A percentile compares a stretch with the other conserved stretches of the same genome.
phyloP scores from a whole-genome alignment of 495 filamentous ascomycete species.

The Cercophora scortea region DNA sequence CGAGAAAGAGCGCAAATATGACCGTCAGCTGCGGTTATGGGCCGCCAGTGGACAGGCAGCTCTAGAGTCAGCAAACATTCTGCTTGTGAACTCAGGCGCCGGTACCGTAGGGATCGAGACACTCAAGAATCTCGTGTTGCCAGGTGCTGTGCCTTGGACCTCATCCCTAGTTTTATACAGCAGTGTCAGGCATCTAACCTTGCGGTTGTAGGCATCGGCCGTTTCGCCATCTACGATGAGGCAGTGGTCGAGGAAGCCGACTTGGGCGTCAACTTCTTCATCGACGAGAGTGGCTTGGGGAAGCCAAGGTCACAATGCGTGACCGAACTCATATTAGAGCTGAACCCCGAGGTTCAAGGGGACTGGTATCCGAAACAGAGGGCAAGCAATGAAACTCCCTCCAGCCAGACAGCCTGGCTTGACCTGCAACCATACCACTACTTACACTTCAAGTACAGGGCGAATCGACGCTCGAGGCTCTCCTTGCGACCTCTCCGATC shows the following conservation, averaged over 20 bases:
- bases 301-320: slow-evolving; percentile 72
- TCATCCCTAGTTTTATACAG: too few species aligned
- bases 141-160: slow-evolving; percentile 37
- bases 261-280: slow-evolving; percentile 92
- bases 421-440: not conserved
- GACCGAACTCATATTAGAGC: slow-evolving; percentile 68
- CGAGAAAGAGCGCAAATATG: slow-evolving; percentile 90
- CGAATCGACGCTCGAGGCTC: slow-evolving; percentile 21
- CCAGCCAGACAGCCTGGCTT: slow-evolving; percentile 1
- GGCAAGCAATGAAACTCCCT: not conserved
- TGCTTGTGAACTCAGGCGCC: slow-evolving; percentile 76
- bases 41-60: slow-evolving; percentile 85
- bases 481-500: slow-evolving; percentile 37
- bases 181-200: not conserved
- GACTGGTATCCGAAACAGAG: slow-evolving; percentile 39
- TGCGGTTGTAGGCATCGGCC: slow-evolving; percentile 59
- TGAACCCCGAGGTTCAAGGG: slow-evolving; percentile 93
- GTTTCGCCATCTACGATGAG: slow-evolving; percentile 89
- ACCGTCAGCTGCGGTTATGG: slow-evolving; percentile 93
- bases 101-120: slow-evolving; percentile 85
- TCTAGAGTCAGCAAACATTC: slow-evolving; percentile 79
- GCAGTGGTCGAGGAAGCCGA: slow-evolving; percentile 70
- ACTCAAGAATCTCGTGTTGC: slow-evolving; percentile 92
- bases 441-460: slow-evolving; percentile 9
- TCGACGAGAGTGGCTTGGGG: slow-evolving; percentile 71